Conservation (phyloP, 1,284 basidiomycete genomes). For the Rhodotorula glutinis region DNA sequence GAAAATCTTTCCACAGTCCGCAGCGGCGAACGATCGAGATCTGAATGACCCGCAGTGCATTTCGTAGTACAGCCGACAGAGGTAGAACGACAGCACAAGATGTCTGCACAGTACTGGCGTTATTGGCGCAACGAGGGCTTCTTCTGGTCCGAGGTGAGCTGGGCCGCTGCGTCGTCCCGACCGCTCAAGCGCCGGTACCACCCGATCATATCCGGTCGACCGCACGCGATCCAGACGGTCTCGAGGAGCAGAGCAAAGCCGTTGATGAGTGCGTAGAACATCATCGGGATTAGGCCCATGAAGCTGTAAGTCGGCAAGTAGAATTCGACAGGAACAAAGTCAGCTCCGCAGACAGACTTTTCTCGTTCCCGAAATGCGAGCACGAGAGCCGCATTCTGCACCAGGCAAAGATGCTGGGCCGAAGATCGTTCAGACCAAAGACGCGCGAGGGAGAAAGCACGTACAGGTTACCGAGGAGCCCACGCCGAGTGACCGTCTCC, state of each 20-base stretch:
- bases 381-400: too few relatives aligned
- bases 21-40: too few relatives aligned
- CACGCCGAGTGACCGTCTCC: conserved; percentile 62
- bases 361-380: too few relatives aligned
- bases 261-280: conserved; percentile 52
- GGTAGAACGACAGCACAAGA: too few relatives aligned
- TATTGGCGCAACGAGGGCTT: background rate
- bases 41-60: too few relatives aligned
- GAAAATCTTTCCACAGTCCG: too few relatives aligned
- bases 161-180: background rate
- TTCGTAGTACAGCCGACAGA: too few relatives aligned
- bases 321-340: background rate
- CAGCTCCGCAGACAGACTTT: background rate
- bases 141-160: background rate
- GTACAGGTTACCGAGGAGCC: conserved; percentile 56
- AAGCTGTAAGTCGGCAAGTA: conserved; percentile 45
- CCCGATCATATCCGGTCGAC: conserved; percentile 23
- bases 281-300: conserved; percentile 57
- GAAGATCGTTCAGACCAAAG: too few relatives aligned
- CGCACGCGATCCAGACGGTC: conserved; percentile 13
- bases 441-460: background rate
- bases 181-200: conserved; percentile 2
- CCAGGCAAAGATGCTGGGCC: too few relatives aligned
- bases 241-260: conserved; percentile 27
- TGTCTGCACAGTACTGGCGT: too few relatives aligned